These are phyloP conservation scores for Epichloe amarillans DNA, from an alignment of 2,329 filamentous ascomycete genomes.

Conservation along the genomic window DNA sequence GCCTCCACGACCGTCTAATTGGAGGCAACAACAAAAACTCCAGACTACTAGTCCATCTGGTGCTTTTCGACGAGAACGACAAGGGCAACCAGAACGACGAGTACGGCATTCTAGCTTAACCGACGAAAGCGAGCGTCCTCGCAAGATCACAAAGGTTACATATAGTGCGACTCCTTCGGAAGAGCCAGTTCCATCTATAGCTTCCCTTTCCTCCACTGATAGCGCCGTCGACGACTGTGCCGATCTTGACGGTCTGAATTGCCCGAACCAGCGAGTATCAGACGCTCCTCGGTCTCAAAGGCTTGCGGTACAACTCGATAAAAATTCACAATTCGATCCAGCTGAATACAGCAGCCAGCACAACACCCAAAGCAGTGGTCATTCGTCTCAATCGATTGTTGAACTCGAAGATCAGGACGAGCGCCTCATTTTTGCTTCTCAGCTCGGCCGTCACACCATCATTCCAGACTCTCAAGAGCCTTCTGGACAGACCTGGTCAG, in stretches of 20 bases:
- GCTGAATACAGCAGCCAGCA: conserved; percentile 22
- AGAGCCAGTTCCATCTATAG: conserved; percentile 18
- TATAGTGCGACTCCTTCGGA: conserved; percentile 14
- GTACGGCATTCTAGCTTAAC: conserved; percentile 3
- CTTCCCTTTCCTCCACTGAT: conserved; percentile 14
- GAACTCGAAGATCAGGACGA: conserved; percentile 23
- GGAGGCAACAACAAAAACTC: conserved; percentile 10
- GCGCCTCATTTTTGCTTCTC: conserved; percentile 16
- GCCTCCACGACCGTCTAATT: conserved; percentile 16
- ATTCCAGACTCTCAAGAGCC: conserved; percentile 32
- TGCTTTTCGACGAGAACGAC: not conserved
- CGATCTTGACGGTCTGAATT: conserved; percentile 4
- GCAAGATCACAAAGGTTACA: conserved; percentile 12
- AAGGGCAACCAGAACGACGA: not conserved
- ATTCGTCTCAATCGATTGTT: conserved; percentile 19
- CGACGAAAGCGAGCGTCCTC: conserved; percentile 9
- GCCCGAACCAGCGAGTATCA: not conserved
- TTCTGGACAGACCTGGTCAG: conserved; percentile 13
- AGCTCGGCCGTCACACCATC: conserved; percentile 24
- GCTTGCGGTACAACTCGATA: conserved; percentile 19
- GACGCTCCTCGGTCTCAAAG: conserved; percentile 3
- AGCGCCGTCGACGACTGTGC: conserved; percentile 7
- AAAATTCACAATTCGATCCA: conserved; percentile 19
- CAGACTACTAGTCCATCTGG: not conserved
- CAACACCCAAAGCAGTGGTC: conserved; percentile 16